These are phyloP conservation scores for Salix purpurea DNA, from an alignment of 345 rosid species.

Conservation along the genomic window DNA sequence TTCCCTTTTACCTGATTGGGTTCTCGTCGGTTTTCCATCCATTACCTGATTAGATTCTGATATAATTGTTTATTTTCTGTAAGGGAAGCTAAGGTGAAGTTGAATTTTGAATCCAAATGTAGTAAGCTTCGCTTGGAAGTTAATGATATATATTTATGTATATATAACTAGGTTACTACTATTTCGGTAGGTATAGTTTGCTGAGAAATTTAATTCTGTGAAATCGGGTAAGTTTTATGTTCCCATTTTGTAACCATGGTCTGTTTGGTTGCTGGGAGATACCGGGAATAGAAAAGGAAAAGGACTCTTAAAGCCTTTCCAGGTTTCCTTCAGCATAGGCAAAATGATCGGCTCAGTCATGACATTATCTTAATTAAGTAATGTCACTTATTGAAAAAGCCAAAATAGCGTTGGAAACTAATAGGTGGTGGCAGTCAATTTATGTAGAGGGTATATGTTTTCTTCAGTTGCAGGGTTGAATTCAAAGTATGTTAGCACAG, in stretches of 20 bases:
- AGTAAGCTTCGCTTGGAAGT: constrained; percentile 1
- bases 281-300: not conserved
- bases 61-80: constrained; percentile 5
- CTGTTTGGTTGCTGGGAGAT: not conserved
- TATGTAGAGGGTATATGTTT: constrained; percentile 1
- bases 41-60: not conserved
- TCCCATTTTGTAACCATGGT: not conserved
- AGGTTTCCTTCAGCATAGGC: not conserved
- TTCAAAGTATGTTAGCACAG: constrained; percentile 42
- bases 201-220: not conserved
- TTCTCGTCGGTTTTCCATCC: not conserved
- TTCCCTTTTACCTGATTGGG: not conserved
- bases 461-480: constrained; percentile 37
- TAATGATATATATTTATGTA: not conserved
- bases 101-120: not conserved
- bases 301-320: not conserved
- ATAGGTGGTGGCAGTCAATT: not conserved
- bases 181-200: constrained; percentile 4
- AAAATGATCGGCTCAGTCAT: not conserved
- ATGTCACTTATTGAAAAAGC: not conserved
- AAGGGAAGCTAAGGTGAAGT: not conserved
- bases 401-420: not conserved
- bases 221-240: not conserved
- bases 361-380: not conserved
- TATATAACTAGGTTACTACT: not conserved